phyloP scores from a whole-genome alignment of 1,284 basidiomycete genomes.

The Puccinia polysora region DNA sequence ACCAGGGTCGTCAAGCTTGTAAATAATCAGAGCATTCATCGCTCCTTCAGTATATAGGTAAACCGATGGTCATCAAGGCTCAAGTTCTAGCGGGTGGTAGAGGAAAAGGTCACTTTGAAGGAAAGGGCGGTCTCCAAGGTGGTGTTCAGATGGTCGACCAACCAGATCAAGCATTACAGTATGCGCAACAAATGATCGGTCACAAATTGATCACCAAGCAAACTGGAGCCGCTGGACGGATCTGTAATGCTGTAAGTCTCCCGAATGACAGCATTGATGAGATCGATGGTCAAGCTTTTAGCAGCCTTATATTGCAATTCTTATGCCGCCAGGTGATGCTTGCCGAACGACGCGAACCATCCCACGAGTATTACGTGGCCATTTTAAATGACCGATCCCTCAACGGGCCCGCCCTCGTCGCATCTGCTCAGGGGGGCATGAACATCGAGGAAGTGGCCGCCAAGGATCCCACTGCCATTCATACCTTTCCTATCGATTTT shows the following conservation, averaged over 20 bases:
- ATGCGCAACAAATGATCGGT: conserved; percentile 89
- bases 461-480: conserved; percentile 89
- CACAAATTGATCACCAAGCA: conserved; percentile 97
- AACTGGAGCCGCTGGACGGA: conserved; percentile 82
- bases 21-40: not conserved
- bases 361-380: conserved; percentile 97
- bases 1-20: too few species aligned
- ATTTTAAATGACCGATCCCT: conserved; percentile 90
- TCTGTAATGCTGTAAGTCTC: conserved; percentile 77
- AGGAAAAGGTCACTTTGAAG: conserved; percentile 94
- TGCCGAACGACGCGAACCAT: conserved; percentile 85
- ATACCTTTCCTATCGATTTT: conserved; percentile 89
- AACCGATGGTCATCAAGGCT: conserved; percentile 81
- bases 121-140: conserved; percentile 77
- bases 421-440: conserved; percentile 69
- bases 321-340: conserved; percentile 99
- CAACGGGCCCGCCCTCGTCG: conserved; percentile 86
- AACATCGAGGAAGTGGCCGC: conserved; percentile 97
- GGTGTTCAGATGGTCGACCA: conserved; percentile 92
- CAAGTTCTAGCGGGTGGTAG: conserved; percentile 98
- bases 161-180: conserved; percentile 83
- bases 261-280: not conserved
- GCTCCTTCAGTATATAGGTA: not conserved
- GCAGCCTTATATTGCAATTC: not conserved
- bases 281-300: too few species aligned